Evolutionary conservation across 2,329 filamentous ascomycete genomes (phyloP).

Genomic region (Ophiostoma pallidulum): DNA sequence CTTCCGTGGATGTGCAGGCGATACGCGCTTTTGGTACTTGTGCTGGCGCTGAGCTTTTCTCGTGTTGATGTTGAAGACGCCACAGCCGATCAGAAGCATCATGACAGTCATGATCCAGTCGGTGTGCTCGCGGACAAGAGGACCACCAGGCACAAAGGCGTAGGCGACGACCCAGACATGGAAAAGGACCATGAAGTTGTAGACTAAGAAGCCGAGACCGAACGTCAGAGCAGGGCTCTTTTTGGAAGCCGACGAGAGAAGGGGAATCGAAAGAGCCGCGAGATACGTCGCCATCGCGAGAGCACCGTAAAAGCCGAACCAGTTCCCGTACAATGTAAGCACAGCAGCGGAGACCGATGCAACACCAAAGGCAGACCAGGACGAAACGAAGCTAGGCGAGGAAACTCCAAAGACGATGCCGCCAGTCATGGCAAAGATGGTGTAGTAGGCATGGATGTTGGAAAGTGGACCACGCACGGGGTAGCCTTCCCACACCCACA

Average conservation of each 20-base stretch:
- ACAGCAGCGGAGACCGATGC: slow-evolving; percentile 72
- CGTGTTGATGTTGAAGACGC: slow-evolving; percentile 64
- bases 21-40: slow-evolving; percentile 31
- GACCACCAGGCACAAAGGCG: slow-evolving; percentile 91
- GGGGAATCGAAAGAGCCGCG: slow-evolving; percentile 64
- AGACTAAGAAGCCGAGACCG: slow-evolving; percentile 78
- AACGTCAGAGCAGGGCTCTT: slow-evolving; percentile 73
- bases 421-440: slow-evolving; percentile 74
- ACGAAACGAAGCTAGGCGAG: slow-evolving; percentile 58
- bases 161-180: slow-evolving; percentile 98
- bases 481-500: slow-evolving; percentile 97
- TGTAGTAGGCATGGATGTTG: slow-evolving; percentile 82
- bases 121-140: slow-evolving; percentile 83
- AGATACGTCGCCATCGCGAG: slow-evolving; percentile 68
- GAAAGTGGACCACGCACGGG: slow-evolving; percentile 81
- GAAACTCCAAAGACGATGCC: slow-evolving; percentile 71
- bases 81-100: slow-evolving; percentile 76
- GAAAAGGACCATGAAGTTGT: slow-evolving; percentile 92
- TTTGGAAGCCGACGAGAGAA: slow-evolving; percentile 67
- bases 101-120: slow-evolving; percentile 89
- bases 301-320: slow-evolving; percentile 83
- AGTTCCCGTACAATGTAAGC: slow-evolving; percentile 68
- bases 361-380: slow-evolving; percentile 69
- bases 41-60: slow-evolving; percentile 27
- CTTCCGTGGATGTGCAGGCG: slow-evolving; percentile 35